These are phyloP conservation scores for Rhizoclosmatium globosum DNA, from an alignment of 192 early-diverging fungal species.

Conservation along the genomic window DNA sequence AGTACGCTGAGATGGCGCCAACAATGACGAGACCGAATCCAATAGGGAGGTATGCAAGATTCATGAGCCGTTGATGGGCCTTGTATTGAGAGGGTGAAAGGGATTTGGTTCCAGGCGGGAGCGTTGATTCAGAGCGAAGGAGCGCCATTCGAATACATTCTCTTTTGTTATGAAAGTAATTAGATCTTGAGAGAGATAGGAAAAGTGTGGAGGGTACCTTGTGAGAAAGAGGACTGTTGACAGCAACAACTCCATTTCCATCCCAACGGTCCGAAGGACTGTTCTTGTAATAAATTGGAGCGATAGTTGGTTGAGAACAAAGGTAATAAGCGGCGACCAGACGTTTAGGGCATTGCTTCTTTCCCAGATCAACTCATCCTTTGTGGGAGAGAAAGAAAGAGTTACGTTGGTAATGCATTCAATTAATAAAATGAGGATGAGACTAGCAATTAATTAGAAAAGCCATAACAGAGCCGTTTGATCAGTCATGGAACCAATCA, in stretches of 20 bases:
- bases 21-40: no score
- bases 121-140: no score
- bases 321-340: slow-evolving; percentile 63
- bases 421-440: no score
- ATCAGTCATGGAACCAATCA: no score
- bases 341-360: slow-evolving; percentile 46
- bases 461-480: no score
- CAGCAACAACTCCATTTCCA: slow-evolving; percentile 83
- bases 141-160: slow-evolving; percentile 58
- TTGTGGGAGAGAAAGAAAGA: no score
- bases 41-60: no score
- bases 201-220: slow-evolving; percentile 56
- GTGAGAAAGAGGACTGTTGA: slow-evolving; percentile 94
- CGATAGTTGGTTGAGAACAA: slow-evolving; percentile 81
- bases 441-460: no score
- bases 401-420: no score
- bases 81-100: no score
- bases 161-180: neutral
- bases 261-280: slow-evolving; percentile 81
- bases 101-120: no score
- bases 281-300: slow-evolving; percentile 73
- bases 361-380: neutral
- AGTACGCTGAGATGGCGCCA: slow-evolving; percentile 60
- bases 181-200: neutral
- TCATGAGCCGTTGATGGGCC: no score